Evolutionary conservation across 148 eudicot species (phyloP).

Genomic region (Rhododendron ovatum): DNA sequence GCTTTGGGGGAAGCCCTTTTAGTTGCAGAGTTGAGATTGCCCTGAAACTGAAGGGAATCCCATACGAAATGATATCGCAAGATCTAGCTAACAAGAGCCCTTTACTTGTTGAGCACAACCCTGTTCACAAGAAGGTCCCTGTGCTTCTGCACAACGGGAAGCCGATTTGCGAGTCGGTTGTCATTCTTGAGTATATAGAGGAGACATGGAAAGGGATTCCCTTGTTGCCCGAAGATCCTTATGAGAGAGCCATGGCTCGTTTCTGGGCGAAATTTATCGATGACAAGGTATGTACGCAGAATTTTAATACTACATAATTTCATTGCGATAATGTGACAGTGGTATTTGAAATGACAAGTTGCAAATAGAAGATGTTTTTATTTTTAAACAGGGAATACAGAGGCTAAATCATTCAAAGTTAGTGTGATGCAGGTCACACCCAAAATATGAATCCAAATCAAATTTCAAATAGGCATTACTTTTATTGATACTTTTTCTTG

Average conservation of each 20-base stretch:
- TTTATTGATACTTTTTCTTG: too few relatives aligned
- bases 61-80: constrained; percentile 22
- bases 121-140: constrained; percentile 41
- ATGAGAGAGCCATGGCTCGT: constrained; percentile 37
- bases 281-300: constrained; percentile 29
- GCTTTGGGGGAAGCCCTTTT: constrained; percentile 18
- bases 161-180: constrained; percentile 37
- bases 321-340: too few relatives aligned
- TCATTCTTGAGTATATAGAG: constrained; percentile 56
- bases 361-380: too few relatives aligned
- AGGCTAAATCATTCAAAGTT: too few relatives aligned
- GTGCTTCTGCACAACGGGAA: constrained; percentile 44
- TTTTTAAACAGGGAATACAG: too few relatives aligned
- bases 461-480: too few relatives aligned
- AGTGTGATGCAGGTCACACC: too few relatives aligned
- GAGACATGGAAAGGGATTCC: constrained; percentile 38
- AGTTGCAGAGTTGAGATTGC: constrained; percentile 24
- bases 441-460: too few relatives aligned
- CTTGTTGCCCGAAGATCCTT: constrained; percentile 49
- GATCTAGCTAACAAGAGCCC: constrained; percentile 22
- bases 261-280: constrained; percentile 58
- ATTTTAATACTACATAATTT: background rate
- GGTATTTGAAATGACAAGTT: too few relatives aligned
- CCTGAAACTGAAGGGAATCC: constrained; percentile 29
- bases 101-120: constrained; percentile 32